Evolutionary conservation across 176 grass and related monocot species (phyloP), one percentile per base, ranked within the genome.

Genomic region (Coix lacrymajobi): DNA sequence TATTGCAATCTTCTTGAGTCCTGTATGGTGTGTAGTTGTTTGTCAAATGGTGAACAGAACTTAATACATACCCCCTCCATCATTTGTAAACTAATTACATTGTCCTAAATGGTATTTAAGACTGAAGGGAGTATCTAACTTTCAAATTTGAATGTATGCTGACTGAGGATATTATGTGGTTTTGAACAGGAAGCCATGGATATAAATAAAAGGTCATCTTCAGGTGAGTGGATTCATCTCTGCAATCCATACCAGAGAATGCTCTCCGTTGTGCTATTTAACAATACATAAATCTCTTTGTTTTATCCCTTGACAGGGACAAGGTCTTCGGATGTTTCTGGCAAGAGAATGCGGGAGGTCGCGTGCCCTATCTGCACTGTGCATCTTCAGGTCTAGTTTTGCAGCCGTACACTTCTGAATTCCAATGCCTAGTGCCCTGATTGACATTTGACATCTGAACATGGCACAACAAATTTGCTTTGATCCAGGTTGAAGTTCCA

Each of bases 351-450:
- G 96, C 69, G 87, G 70, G 96, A 99, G 74, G 96, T 99, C 2
- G 96, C 93, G 3, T 99, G 96, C 78, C 96, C 96, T 6, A 91
- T 87, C 77, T 99, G 96, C 77, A 99, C 96, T 0, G 93, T 99
- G 0, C 96, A 99, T 79, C 96, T 99, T 82, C 93, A 99, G 96
- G 93, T 99, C 8, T 69, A 34, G 0, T 34, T 62, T 30, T 29
- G 15, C 24, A 8, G 5, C 31, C 11, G 5, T 26, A 73, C 25
- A 49, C 44, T 49, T 73, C 36, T 38, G 7, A 54, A 7, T 28
- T 30, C 2, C 6, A 3, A 19, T 20, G 11, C 19, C 6, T 12
- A 73, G 10, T 22, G 16, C n/a, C 12, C 52, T 0, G 1, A 12
- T 37, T 38, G 28, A 39, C 32, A 48, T 51, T 29, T 7, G 9